Evolutionary conservation across 1,284 basidiomycete genomes (phyloP), one percentile per base, ranked within the genome.

Genomic region (Schizophyllum commune): DNA sequence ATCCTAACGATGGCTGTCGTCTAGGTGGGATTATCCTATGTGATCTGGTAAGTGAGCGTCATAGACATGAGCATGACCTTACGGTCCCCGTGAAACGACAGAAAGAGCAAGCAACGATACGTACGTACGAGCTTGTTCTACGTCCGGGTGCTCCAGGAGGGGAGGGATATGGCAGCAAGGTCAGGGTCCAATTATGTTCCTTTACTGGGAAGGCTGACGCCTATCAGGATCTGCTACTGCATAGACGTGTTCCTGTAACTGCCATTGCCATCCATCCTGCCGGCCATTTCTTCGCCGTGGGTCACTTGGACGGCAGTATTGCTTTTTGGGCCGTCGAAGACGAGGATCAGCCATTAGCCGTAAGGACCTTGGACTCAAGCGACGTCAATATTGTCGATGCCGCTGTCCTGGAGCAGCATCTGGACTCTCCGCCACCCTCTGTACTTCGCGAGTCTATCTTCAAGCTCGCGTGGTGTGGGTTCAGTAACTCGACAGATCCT

Each of bases 301-400:
- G 91, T 1, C 85, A 96, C 70, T 80, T 84, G n/a, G 94, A 98
- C 72, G 94, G 94, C 8, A 88, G 85, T 57, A 82, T 98, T 56
- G 84, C 90, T 4, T 93, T 96, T 72, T 96, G 94, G 91, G 86
- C 89, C 1, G 77, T 89, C 4, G 86, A 90, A 55, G 92, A 96
- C 64, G 84, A 90, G 66, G 87, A 91, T 64, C 84, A 86, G 62
- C 94, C 94, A 0, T 75, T 97, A 32, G 79, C 88, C 65, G 91
- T 94, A 7, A 81, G 91, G 55, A 94, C 92, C 0, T 71, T 94
- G 20, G 81, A 85, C 52, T 74, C 76, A 7, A 67, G 78, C 11
- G 80, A 87, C 64, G 78, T 86, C 20, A 77, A 85, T 66, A 62
- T 76, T 19, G 76, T 85, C 17, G 76, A 87, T 66, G 73, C 75